Base-by-base conservation (phyloP, 305 asterid genomes). In the Fraxinus greggii region DNA sequence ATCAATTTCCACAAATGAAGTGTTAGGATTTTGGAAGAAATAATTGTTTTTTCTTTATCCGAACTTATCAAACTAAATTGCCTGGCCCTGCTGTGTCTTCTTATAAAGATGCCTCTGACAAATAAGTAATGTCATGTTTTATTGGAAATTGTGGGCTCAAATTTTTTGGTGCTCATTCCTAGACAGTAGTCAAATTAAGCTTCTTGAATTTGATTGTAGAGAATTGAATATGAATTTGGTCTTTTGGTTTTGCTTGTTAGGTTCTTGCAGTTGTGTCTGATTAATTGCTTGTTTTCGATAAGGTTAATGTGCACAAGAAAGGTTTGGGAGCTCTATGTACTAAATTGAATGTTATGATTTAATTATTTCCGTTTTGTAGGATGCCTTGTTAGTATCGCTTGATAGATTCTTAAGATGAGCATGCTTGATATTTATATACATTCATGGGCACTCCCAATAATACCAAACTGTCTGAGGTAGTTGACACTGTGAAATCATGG, bases 401-500 rank as follows among this genome's bases (percentile, higher is more conserved):
- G 40, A 29, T 32, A 70, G 75, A 70, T 70, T 70, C 40, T 13
- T 29, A 15, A 29, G 38, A 70, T 70, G 75, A 84, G 84, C 84
- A 77, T 89, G 83, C 84, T 81, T 83, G 23, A 42, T 63, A 29
- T 81, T 85, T 72, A 38, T 72, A 59, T 84, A 81, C 77, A 77
- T 91, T 88, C 91, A 93, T 94, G 97, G 97, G 83, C 77, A 87
- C 92, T 48, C 83, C 86, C 45, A 90, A 92, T 78, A 80, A 82
- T 72, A 86, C 78, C 74, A 89, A 91, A 80, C 74, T 90, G 81
- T 87, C 92, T 17, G 98, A 88, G 90, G 85, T 92, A 86, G 92
- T 88, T 85, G 97, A 86, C 80, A 54, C 77, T 38, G 90, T 92
- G 85, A 89, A 87, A 82, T 86, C 93, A 90, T 93, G 95, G 95